phyloP scores from a whole-genome alignment of 257 asterid species.

The Thymus mandschuricus region DNA sequence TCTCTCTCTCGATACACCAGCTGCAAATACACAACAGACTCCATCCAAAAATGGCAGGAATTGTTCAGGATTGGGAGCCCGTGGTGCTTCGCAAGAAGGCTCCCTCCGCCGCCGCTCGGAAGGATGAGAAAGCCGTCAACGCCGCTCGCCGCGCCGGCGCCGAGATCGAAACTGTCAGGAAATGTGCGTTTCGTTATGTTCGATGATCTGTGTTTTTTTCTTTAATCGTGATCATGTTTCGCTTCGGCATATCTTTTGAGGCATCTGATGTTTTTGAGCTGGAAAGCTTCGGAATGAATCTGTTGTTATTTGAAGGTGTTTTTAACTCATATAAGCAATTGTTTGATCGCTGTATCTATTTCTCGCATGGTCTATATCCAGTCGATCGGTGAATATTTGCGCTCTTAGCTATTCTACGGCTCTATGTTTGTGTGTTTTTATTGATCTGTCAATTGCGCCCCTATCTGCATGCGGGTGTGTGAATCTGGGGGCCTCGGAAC shows the following conservation, averaged over 20 bases:
- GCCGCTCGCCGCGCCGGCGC: slow-evolving; percentile 98
- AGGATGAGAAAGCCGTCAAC: slow-evolving; percentile 95
- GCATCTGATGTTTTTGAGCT: neutral
- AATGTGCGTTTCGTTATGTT: slow-evolving; percentile 42
- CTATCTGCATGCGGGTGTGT: neutral
- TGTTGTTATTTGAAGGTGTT: neutral
- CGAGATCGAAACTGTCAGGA: slow-evolving; percentile 83
- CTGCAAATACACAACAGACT: neutral
- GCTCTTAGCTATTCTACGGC: neutral
- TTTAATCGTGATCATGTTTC: neutral
- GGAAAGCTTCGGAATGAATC: neutral
- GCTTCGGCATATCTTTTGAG: neutral
- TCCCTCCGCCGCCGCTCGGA: slow-evolving; percentile 91
- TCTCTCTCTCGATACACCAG: neutral
- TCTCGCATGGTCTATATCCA: neutral
- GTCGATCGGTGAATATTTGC: neutral
- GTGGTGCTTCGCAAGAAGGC: slow-evolving; percentile 88
- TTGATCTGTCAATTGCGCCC: neutral
- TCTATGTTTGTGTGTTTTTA: neutral
- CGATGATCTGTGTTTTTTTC: neutral
- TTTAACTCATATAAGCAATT: neutral
- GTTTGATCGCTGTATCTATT: neutral
- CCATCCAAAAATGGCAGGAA: slow-evolving; percentile 46
- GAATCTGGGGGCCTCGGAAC: neutral
- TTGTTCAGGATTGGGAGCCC: slow-evolving; percentile 94